These are phyloP conservation scores for Cyclocybe cylindracea DNA, from an alignment of 768 basidiomycete genomes.

Conservation along the genomic window DNA sequence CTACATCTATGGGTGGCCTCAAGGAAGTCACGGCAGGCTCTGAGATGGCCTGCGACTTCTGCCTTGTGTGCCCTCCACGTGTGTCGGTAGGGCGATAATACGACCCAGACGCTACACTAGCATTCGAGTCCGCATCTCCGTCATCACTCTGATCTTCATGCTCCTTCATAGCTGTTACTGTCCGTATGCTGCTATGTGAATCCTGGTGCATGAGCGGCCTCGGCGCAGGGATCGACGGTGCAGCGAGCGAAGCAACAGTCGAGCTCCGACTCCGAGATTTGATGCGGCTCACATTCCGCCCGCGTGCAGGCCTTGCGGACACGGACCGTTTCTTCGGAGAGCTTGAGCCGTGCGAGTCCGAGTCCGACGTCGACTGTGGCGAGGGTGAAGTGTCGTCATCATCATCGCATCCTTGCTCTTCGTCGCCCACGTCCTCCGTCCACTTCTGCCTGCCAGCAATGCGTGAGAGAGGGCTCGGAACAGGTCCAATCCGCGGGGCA, in stretches of 20 bases:
- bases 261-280: constrained; percentile 63
- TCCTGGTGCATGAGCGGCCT: constrained; percentile 43
- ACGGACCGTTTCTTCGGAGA: constrained; percentile 27
- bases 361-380: constrained; percentile 68
- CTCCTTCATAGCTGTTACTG: constrained; percentile 53
- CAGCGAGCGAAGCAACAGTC: constrained; percentile 63
- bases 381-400: constrained; percentile 62
- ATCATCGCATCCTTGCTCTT: constrained; percentile 31
- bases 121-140: not conserved
- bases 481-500: constrained; percentile 30
- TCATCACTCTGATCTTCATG: constrained; percentile 22
- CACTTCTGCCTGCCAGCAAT: constrained; percentile 55
- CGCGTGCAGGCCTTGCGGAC: constrained; percentile 29
- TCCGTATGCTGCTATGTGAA: constrained; percentile 70
- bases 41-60: constrained; percentile 30
- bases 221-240: constrained; percentile 20
- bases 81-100: constrained; percentile 20
- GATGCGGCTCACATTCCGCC: constrained; percentile 30
- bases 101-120: constrained; percentile 23
- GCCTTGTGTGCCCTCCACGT: constrained; percentile 24
- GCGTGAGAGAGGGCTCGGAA: constrained; percentile 69
- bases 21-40: constrained; percentile 29
- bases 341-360: constrained; percentile 49
- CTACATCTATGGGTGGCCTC: constrained; percentile 9
- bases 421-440: constrained; percentile 49